Base-by-base conservation (phyloP, 129 eudicot species). In the Flaveria trinervia region DNA sequence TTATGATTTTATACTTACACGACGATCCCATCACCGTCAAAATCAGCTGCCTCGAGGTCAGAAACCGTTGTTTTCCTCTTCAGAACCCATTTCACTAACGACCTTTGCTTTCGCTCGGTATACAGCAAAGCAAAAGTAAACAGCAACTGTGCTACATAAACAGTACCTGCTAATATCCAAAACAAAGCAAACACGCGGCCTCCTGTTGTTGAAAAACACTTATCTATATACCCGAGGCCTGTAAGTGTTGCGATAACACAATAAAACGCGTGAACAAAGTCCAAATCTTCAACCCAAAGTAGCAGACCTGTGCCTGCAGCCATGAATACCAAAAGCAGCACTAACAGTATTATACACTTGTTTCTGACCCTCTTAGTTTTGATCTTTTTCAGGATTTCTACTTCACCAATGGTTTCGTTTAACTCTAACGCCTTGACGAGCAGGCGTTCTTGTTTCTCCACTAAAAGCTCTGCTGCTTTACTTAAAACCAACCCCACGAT, bases 1-100 rank as follows among this genome's bases (percentile, higher is more conserved):
- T 6, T 52, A 52, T 6, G n/a, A 22, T 52, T 52, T 50, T 50
- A 17, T 59, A 88, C 96, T 86, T 74, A 90, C 98, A 85, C 87
- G 1, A 92, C 96, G 51, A 50, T 77, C 65, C 96, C 88, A 70
- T 92, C 89, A 54, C 79, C 76, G 57, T 92, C 93, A 50, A 90
- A 62, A 86, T 92, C 98, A 75, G 98, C 98, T 17, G 92, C 94
- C 85, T 90, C 95, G n/a, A 92, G 81, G 78, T 92, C 98, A 61
- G 80, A 60, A 64, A 59, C 78, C 1, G 98, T 90, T 69, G 87
- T 82, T 70, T 62, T 77, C 79, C 89, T 77, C 16, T 82, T 82
- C 61, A 92, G 96, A 66, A 88, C 94, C 86, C 76, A 81, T 73
- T 78, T 81, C 17, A 85, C 92, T 79, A 92, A 77, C 14, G 70